Base-by-base conservation (phyloP, 192 early-diverging fungal species). In the Borealophlyctis nickersoniae region DNA sequence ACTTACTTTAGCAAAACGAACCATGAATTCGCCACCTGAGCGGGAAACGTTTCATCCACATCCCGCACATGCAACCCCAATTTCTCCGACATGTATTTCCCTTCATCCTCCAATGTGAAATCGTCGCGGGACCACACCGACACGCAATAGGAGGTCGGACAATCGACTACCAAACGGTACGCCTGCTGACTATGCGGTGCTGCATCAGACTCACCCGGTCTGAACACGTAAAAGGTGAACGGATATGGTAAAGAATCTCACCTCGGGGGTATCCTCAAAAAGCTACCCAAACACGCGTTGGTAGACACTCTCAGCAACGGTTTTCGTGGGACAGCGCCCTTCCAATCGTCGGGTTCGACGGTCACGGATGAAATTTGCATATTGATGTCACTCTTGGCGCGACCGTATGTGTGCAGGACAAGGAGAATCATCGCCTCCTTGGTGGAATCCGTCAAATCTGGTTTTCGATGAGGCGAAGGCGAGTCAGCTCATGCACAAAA, bases 291-390 rank as follows among this genome's bases (percentile, higher is more conserved):
- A 2, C 60, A 56, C 7, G 73, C 71, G 56, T 83, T 83, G 2
- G 76, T 80, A 29, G 62, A 56, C 54, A 77, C 52, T 33, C 75
- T 32, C 30, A 81, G 23, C 27, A 71, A 54, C 45, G 56, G 58
- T 23, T 34, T 60, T 16, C 49, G 49, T 13, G 54, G 13, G 9
- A 28, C 48, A 27, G n/a, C 24, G 7, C 39, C 58, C 54, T 73
- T 72, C 81, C 81, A 83, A 33, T 74, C 69, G 52, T 75, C 78
- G 11, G 71, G 52, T 70, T 83, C 81, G 4, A 81, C 65, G 14
- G 67, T 61, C 30, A 79, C 61, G 0, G 67, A 73, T 3, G 74
- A 63, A 2, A 58, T 53, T 63, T 66, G 70, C 31, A 49, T 7
- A 19, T 39, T 56, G 2, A 31, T 52, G 16, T 73, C 72, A 26